Percentiles rank a stretch among this genome's conserved stretches.
phyloP scores from a whole-genome alignment of 179 eudicot species.

The Heliamphora pulchella region DNA sequence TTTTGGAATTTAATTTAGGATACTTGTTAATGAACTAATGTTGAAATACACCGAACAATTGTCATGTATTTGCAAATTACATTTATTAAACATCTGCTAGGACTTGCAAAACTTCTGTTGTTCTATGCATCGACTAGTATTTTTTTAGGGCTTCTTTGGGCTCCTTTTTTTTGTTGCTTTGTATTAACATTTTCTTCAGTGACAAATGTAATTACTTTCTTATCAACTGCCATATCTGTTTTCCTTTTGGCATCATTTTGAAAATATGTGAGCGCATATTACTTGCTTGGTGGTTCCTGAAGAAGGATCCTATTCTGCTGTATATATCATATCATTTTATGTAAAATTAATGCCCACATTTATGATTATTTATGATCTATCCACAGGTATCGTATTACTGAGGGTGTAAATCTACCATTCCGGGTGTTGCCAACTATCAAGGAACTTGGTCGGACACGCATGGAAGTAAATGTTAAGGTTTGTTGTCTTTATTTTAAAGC shows the following conservation, averaged over 20 bases:
- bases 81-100: not conserved
- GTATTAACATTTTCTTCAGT: not conserved
- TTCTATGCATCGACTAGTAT: not conserved
- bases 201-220: not conserved
- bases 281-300: not conserved
- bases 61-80: not conserved
- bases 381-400: constrained; percentile 89
- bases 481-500: constrained; percentile 15
- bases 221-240: not conserved
- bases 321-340: not conserved
- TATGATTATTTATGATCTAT: constrained; percentile 9
- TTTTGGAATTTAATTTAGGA: constrained; percentile 1
- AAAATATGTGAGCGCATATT: not conserved
- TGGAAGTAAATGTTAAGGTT: constrained; percentile 99
- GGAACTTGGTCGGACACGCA: constrained; percentile 96
- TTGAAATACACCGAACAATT: not conserved
- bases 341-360: not conserved
- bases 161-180: not conserved
- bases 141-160: not conserved
- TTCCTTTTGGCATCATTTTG: not conserved
- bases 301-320: not conserved
- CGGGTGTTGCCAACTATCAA: constrained; percentile 98
- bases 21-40: not conserved
- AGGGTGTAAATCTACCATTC: constrained; percentile 98
- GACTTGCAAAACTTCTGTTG: not conserved